Base-by-base conservation (phyloP, 495 filamentous ascomycete genomes). In the Podospora fimiseda region DNA sequence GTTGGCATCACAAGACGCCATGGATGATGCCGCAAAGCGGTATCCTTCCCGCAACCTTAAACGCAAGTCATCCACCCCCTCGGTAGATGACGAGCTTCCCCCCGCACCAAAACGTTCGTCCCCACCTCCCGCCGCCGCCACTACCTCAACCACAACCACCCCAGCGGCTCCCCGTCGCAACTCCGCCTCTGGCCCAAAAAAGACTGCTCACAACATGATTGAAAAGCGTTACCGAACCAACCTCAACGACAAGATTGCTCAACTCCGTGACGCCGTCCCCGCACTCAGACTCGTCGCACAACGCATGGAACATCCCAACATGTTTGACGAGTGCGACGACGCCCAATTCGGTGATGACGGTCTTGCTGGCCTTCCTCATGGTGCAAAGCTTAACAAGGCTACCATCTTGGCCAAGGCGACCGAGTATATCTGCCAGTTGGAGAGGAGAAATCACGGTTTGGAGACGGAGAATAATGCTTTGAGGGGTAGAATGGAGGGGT, bases 351-450 rank as follows among this genome's bases (percentile, higher is more conserved):
- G 48, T 2, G 56, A 52, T 36, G 30, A 24, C 42, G 13, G 27
- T 15, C 9, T 60, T 20, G 36, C 20, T 36, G 55, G 52, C 20
- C 46, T 61, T 1, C 46, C 45, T 8, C 61, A 41, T 1, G 50
- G 54, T 0, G 48, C 58, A 16, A 69, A 60, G 50, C 60, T 69
- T 40, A 64, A 62, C 48, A 62, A 76, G 67, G 89, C 88, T 6
- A 95, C 89, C 2, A 86, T 81, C 27, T 67, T 96, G 16, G 83
- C 83, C 21, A 94, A 94, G 63, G 90, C 90, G 13, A 91, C 88
- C 13, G 89, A 95, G 60, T 95, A 96, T 57, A 96, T 96, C 57
- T 76, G 77, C 27, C 84, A 93, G 63, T 73, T 95, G 9, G 90
- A 96, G 70, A 80, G 81, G 60, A 77, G 83, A 16, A 89, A 89